Evolutionary conservation across 2,329 filamentous ascomycete species (phyloP), one percentile per base, ranked within the genome.

Genomic region (Colletotrichum ledebouriae): DNA sequence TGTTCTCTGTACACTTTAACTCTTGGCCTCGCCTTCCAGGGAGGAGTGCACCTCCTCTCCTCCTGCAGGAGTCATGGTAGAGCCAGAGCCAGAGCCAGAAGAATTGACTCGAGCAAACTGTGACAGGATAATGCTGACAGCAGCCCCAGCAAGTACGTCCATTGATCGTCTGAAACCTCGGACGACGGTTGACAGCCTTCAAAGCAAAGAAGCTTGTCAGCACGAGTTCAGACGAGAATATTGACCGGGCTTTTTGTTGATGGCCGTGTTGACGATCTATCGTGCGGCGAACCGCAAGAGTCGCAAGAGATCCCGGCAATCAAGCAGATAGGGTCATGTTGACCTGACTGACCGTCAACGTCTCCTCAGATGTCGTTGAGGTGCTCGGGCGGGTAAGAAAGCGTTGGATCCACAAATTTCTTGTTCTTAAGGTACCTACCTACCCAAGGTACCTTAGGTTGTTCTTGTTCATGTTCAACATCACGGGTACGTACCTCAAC

Each of bases 41-140:
- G 22, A 22, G 4, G 22, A 17, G 17, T 17, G 17, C 17, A 22
- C 22, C 47, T n/a, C 17, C 5, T 56, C 29, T 37, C 39, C 29
- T 53, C 33, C 17, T 7, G 29, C 41, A 59, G 20, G 59, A 44
- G 59, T 67, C 46, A 42, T 42, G 39, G 47, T 52, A 46, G n/a
- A 33, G 39, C 46, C 7, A 59, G n/a, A 41, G 39, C 46, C 11
- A 59, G 33, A 41, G 15, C 46, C 11, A 59, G 33, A 41, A 11
- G 29, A 55, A 25, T 52, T 34, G 42, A 44, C 39, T 55, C 37
- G 29, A 53, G 34, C 22, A 50, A 29, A n/a, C 34, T 25, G 22
- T 47, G 53, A 60, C 39, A 39, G 64, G 44, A 63, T 67, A 46
- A 59, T 62, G 65, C 53, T 55, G 53, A 49, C 53, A 55, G 33